These are phyloP conservation scores for Leccinum truebloodii DNA, from an alignment of 768 basidiomycete genomes.

Conservation along the genomic window DNA sequence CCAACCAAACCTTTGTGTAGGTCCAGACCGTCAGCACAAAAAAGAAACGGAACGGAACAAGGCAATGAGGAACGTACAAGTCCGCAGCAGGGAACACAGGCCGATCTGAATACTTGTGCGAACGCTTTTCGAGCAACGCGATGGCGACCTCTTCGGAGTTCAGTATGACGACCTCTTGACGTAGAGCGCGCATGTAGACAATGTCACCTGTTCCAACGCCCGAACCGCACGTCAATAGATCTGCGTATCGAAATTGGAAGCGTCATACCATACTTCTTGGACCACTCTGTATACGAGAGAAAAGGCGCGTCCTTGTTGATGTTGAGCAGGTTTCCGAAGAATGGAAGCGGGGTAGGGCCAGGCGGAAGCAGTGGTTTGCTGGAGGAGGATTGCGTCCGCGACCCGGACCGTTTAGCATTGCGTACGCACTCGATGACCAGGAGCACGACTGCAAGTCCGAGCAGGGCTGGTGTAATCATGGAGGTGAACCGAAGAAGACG, in stretches of 20 bases:
- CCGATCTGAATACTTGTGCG: too few species aligned
- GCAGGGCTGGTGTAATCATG: not conserved
- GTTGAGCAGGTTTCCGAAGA: not conserved
- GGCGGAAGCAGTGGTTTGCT: not conserved
- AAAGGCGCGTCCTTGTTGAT: not conserved
- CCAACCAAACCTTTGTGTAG: not conserved
- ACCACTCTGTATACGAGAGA: not conserved
- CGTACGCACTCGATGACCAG: not conserved
- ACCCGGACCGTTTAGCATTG: not conserved
- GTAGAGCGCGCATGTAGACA: too few species aligned
- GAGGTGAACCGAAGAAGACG: not conserved
- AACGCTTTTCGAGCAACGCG: too few species aligned
- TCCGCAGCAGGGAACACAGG: too few species aligned
- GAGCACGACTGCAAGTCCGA: not conserved
- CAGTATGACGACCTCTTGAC: too few species aligned
- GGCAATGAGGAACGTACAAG: too few species aligned
- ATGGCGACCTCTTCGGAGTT: too few species aligned
- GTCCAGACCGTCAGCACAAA: not conserved
- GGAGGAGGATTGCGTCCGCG: not conserved
- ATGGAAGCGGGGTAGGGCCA: not conserved
- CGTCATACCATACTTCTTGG: not conserved
- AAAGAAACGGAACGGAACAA: too few species aligned
- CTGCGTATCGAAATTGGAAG: not conserved
- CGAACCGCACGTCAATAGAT: too few species aligned
- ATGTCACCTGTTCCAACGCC: too few species aligned